These are phyloP conservation scores for Fusarium sp. DNA, from an alignment of 2,329 filamentous ascomycete species.

Conservation along the genomic window DNA sequence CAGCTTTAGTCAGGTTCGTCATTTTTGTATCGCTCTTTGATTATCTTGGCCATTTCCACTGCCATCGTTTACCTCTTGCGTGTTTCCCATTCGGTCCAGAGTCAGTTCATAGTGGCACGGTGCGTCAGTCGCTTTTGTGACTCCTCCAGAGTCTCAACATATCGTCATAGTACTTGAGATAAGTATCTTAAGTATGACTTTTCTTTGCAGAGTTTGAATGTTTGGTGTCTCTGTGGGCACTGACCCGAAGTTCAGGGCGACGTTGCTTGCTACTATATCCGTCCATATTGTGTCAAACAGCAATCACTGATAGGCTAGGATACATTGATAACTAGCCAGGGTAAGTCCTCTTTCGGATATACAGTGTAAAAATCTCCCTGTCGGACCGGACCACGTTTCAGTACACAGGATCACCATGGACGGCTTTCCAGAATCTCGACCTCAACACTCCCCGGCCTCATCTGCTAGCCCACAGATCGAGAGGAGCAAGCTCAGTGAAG, in stretches of 20 bases:
- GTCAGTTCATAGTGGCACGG: constrained; percentile 24
- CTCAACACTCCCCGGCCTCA: not conserved
- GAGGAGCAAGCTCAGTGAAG: not conserved
- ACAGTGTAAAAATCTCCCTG: not conserved
- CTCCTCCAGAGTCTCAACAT: not conserved
- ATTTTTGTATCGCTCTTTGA: not conserved
- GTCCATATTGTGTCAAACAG: not conserved
- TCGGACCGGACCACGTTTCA: not conserved
- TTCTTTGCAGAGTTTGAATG: not conserved
- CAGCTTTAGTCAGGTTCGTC: not conserved
- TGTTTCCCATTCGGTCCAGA: constrained; percentile 12
- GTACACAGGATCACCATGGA: constrained; percentile 13
- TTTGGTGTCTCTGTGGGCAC: not conserved
- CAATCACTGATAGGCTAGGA: constrained; percentile 6
- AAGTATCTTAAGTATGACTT: not conserved
- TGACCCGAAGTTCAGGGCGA: not conserved
- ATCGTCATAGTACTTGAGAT: not conserved
- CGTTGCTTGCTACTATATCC: constrained; percentile 1
- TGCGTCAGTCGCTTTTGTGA: constrained; percentile 18
- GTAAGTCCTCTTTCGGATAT: not conserved
- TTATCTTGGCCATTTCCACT: not conserved
- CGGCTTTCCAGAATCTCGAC: not conserved
- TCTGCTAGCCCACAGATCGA: not conserved
- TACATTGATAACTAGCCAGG: not conserved
- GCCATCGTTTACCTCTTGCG: not conserved